phyloP scores from a whole-genome alignment of 2,329 filamentous ascomycete genomes.

The Massarina eburnea region DNA sequence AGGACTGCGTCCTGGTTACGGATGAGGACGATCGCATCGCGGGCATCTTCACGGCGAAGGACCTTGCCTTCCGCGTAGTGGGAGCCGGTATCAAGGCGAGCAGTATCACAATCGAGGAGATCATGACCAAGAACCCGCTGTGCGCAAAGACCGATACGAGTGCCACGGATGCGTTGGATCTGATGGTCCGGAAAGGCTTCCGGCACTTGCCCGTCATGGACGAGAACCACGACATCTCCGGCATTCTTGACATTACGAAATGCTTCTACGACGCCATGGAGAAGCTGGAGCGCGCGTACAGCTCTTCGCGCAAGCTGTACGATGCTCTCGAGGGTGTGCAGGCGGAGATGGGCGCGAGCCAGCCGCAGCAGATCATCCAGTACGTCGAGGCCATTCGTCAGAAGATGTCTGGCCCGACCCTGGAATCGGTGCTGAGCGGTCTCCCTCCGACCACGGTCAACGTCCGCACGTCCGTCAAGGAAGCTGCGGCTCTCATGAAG shows the following conservation, averaged over 20 bases:
- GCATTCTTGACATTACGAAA: slow-evolving; percentile 97
- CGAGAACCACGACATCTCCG: slow-evolving; percentile 98
- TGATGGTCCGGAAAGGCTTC: slow-evolving; percentile 99
- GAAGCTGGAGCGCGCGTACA: slow-evolving; percentile 96
- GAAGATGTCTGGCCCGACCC: slow-evolving; percentile 97
- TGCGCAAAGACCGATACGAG: slow-evolving; percentile 97
- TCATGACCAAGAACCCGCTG: slow-evolving; percentile 99
- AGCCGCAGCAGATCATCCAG: slow-evolving; percentile 98
- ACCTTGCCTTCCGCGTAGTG: slow-evolving; percentile 95
- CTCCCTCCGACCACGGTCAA: slow-evolving; percentile 92
- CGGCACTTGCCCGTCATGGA: slow-evolving; percentile 98
- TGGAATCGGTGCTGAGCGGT: slow-evolving; percentile 91
- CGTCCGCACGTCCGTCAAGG: slow-evolving; percentile 92
- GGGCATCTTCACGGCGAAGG: slow-evolving; percentile 98
- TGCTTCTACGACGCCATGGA: slow-evolving; percentile 99
- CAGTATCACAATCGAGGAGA: slow-evolving; percentile 91
- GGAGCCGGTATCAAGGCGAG: slow-evolving; percentile 86
- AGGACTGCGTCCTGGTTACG: slow-evolving; percentile 96
- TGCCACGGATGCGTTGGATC: slow-evolving; percentile 92
- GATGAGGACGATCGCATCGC: slow-evolving; percentile 98
- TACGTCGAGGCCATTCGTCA: slow-evolving; percentile 93
- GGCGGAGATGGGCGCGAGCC: slow-evolving; percentile 90
- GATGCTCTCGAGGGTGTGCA: slow-evolving; percentile 97
- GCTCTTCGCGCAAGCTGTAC: slow-evolving; percentile 96
- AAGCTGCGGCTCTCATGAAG: slow-evolving; percentile 95